Evolutionary conservation across 2,329 filamentous ascomycete genomes (phyloP).

Genomic region (Epichloe uncinata): DNA sequence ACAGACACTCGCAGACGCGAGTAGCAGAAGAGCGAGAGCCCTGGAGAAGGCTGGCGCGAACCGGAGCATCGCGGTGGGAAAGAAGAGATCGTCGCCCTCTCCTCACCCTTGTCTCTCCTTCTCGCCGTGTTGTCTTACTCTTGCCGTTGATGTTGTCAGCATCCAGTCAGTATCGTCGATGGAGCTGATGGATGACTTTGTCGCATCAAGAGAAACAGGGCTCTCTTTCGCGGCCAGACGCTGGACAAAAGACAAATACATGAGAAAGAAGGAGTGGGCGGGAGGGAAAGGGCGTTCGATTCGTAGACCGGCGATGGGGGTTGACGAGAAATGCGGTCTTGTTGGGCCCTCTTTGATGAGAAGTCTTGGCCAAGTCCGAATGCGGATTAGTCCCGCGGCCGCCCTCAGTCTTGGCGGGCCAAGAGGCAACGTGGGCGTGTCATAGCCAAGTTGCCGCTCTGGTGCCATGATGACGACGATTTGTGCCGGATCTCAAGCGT

Average conservation of each 20-base stretch:
- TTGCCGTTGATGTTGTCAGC: background rate
- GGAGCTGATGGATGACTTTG: background rate
- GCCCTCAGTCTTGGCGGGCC: background rate
- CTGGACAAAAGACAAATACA: background rate
- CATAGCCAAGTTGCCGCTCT: background rate
- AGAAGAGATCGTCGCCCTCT: background rate
- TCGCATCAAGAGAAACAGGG: background rate
- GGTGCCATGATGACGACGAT: background rate
- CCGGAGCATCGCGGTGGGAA: background rate
- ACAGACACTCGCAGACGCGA: constrained; percentile 5
- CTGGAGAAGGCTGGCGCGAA: background rate
- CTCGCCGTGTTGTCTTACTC: background rate
- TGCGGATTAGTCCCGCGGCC: constrained; percentile 2
- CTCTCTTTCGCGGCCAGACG: background rate
- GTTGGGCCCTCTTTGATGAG: background rate
- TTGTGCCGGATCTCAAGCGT: too few relatives aligned
- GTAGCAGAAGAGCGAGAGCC: constrained; percentile 9
- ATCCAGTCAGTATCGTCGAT: background rate
- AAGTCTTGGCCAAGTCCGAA: constrained; percentile 3
- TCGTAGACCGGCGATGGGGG: background rate
- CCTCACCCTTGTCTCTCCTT: background rate
- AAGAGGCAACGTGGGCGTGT: background rate
- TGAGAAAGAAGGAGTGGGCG: background rate
- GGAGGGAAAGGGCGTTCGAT: background rate
- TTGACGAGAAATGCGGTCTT: background rate